Conservation (phyloP, 202 grass and related monocot species). For the Schoenoplectus triqueter region DNA sequence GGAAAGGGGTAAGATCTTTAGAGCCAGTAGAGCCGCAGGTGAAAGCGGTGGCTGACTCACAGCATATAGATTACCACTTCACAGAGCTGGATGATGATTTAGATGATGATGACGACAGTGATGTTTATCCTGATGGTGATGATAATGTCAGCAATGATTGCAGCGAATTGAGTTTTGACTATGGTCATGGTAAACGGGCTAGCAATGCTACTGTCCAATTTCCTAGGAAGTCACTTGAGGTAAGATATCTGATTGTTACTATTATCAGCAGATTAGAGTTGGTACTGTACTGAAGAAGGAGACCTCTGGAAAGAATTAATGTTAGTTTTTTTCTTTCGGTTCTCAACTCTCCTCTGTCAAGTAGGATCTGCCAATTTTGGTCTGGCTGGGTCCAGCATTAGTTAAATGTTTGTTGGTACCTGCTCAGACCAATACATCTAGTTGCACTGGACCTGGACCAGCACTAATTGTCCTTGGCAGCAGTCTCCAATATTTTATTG, state of each 20-base stretch:
- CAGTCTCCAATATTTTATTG: neutral
- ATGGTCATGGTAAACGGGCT: slow-evolving; percentile 58
- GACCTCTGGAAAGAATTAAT: neutral
- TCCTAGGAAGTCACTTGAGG: slow-evolving; percentile 67
- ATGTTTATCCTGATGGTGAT: slow-evolving; percentile 52
- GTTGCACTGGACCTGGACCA: neutral
- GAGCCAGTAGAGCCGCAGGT: slow-evolving; percentile 93
- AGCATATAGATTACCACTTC: slow-evolving; percentile 96
- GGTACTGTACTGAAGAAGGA: neutral
- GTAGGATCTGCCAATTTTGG: neutral
- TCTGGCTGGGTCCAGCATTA: neutral
- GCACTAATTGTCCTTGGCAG: neutral
- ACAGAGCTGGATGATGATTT: slow-evolving; percentile 82
- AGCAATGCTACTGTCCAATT: slow-evolving; percentile 47
- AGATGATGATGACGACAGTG: slow-evolving; percentile 59
- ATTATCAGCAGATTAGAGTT: neutral
- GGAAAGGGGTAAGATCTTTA: slow-evolving; percentile 76
- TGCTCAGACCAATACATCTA: neutral
- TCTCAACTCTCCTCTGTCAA: neutral
- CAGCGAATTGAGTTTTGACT: slow-evolving; percentile 78
- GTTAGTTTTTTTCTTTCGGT: neutral
- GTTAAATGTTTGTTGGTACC: neutral
- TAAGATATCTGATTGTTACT: slow-evolving; percentile 37
- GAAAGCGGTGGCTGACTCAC: slow-evolving; percentile 74
- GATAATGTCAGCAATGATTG: slow-evolving; percentile 46